Base-by-base conservation (phyloP, 1,284 basidiomycete species). In the Ganoderma sp. region DNA sequence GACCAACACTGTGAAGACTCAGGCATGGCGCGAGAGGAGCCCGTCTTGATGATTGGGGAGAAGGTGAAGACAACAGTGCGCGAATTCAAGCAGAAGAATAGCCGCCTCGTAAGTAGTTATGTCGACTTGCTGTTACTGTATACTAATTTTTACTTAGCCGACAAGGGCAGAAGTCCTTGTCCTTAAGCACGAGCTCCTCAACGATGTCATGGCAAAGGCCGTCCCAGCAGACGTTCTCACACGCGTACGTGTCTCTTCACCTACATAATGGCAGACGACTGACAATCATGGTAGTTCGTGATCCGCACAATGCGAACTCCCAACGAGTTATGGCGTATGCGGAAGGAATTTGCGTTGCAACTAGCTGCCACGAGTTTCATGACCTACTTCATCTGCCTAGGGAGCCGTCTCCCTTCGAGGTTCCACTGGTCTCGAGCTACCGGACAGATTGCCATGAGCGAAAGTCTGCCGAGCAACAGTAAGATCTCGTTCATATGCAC, bases 291-390 rank as follows among this genome's bases (percentile, higher is more conserved):
- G n/a, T 37, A 98, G 93, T 99, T 96, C 79, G 94, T 99, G 90
- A 86, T 90, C 57, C 88, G 88, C 61, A 92, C 92, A 32, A 98
- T 98, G 94, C 83, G 86, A 37, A 88, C 87, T 5, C 90, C 97
- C 1, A 89, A 89, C 68, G 96, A 98, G 74, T 85, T 99, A 6
- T 99, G 97, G 97, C 88, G 95, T 70, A 95, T 99, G 89, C 90
- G 98, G 71, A 99, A 98, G 83, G 96, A 98, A 79, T 98, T 99
- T 80, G 92, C 97, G 12, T 81, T 93, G 56, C 97, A 99, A 78
- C 85, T 95, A 56, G 95, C 98, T 0, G 87, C 94, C 0, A 90
- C 89, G 52, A 93, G 93, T 75, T 99, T 99, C 85, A 91, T 98
- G 85, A 98, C 96, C 9, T 98, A 94, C 78, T 84, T 94, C 54